A percentile compares a stretch with the other conserved stretches of the same genome.
Evolutionary conservation across 1,284 basidiomycete genomes (phyloP).

Genomic region (Ceratobasidium sp.): DNA sequence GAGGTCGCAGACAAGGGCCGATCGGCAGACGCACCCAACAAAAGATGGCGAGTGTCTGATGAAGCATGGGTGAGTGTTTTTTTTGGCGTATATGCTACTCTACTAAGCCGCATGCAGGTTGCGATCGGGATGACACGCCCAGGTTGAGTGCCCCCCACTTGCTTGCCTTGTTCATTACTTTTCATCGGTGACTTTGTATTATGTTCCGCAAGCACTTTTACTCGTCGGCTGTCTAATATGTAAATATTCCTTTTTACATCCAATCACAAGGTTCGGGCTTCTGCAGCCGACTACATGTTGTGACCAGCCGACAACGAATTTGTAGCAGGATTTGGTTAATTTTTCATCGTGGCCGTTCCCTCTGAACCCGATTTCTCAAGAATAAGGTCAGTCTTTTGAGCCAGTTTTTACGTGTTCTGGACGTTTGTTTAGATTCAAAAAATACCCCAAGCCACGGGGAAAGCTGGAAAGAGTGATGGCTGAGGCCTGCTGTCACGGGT

Average conservation of each 20-base stretch:
- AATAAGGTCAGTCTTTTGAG: neutral
- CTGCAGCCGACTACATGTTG: neutral
- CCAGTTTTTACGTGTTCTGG: constrained; percentile 3
- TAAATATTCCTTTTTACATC: constrained; percentile 9
- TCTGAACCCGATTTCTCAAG: neutral
- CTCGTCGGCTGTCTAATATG: constrained; percentile 5
- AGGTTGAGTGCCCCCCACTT: neutral
- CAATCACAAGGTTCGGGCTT: neutral
- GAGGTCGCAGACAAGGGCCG: constrained; percentile 74
- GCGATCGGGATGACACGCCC: constrained; percentile 34
- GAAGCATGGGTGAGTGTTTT: constrained; percentile 51
- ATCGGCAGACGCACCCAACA: constrained; percentile 57
- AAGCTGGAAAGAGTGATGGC: neutral
- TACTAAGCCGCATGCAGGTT: constrained; percentile 1
- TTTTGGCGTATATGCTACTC: neutral
- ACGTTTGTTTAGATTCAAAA: neutral
- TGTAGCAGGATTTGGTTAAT: neutral
- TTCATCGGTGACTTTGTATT: neutral
- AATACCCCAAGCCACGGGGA: neutral
- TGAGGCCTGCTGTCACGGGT: constrained; percentile 7
- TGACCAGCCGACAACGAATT: too few relatives aligned
- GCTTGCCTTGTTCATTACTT: neutral
- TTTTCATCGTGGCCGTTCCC: constrained; percentile 2
- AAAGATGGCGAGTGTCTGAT: constrained; percentile 74
- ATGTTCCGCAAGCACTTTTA: constrained; percentile 1